Percentiles rank a stretch among this genome's conserved stretches.
phyloP scores from a whole-genome alignment of 1,284 basidiomycete genomes.

The Irpex lacteus region DNA sequence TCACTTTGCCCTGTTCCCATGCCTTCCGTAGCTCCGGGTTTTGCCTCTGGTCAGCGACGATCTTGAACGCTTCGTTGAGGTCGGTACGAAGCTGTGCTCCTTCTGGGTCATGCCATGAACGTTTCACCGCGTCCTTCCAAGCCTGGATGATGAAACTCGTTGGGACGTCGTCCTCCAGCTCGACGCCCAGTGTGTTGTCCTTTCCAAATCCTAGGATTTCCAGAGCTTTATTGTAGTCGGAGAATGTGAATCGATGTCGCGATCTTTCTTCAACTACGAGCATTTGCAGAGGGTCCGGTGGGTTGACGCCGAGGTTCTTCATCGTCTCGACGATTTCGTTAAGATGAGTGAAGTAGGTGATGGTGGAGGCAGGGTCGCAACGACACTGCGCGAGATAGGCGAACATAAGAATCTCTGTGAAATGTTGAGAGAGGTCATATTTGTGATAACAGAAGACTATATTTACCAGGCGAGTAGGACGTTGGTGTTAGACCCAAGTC shows the following conservation, averaged over 20 bases:
- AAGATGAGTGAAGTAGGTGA: constrained; percentile 60
- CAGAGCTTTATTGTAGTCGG: constrained; percentile 48
- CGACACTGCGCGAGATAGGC: constrained; percentile 76
- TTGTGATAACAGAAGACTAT: background rate
- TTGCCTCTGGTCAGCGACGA: constrained; percentile 59
- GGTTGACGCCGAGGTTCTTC: constrained; percentile 41
- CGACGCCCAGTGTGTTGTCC: constrained; percentile 54
- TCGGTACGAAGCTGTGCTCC: constrained; percentile 39
- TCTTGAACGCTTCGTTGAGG: constrained; percentile 62
- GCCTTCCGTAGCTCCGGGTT: constrained; percentile 45
- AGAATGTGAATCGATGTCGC: constrained; percentile 58
- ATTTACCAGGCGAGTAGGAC: constrained; percentile 60
- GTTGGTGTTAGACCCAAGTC: constrained; percentile 61
- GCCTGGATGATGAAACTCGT: constrained; percentile 56
- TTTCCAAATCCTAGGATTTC: constrained; percentile 62
- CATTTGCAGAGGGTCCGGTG: constrained; percentile 46
- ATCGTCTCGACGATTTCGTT: constrained; percentile 48
- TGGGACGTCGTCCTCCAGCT: constrained; percentile 54
- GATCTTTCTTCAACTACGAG: constrained; percentile 57
- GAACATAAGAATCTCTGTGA: constrained; percentile 64
- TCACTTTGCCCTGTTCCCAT: constrained; percentile 54
- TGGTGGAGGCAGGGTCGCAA: constrained; percentile 65
- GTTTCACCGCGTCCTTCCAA: constrained; percentile 60
- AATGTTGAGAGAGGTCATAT: constrained; percentile 4
- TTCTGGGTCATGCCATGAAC: constrained; percentile 58